These are phyloP conservation scores for Wickerhamiella allomyrinae DNA, from an alignment of 805 yeast species.

Conservation along the genomic window DNA sequence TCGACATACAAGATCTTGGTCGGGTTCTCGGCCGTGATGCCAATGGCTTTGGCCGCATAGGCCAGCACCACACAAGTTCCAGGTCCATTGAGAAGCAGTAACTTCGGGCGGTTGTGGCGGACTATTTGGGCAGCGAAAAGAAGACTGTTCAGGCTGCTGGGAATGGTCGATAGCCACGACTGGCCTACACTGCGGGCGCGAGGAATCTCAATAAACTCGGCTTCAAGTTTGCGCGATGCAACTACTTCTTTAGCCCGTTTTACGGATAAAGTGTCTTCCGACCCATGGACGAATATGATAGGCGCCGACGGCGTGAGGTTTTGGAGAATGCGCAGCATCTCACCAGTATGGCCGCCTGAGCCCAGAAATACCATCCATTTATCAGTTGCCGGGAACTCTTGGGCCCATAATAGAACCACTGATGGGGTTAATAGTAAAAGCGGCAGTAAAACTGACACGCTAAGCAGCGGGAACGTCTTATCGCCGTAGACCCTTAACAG, in stretches of 20 bases:
- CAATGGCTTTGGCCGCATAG: constrained; percentile 19
- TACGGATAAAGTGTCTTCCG: constrained; percentile 39
- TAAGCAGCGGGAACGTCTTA: background rate
- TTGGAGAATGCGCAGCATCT: constrained; percentile 60
- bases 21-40: constrained; percentile 2
- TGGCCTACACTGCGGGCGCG: constrained; percentile 55
- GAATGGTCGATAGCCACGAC: constrained; percentile 31
- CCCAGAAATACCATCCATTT: constrained; percentile 53
- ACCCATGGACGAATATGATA: constrained; percentile 29
- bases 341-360: constrained; percentile 96
- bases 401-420: background rate
- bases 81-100: constrained; percentile 57
- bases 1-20: constrained; percentile 68
- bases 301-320: constrained; percentile 21
- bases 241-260: constrained; percentile 17
- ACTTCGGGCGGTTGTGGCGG: constrained; percentile 27
- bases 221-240: constrained; percentile 9
- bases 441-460: background rate
- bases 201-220: constrained; percentile 26
- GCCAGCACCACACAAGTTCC: constrained; percentile 55
- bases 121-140: constrained; percentile 21
- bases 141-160: constrained; percentile 32
- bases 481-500: background rate
- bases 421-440: background rate
- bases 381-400: constrained; percentile 13